Percentiles rank a stretch among this genome's conserved stretches.
Evolutionary conservation across 2,329 filamentous ascomycete genomes (phyloP).

Genomic region (Periconia sp.): DNA sequence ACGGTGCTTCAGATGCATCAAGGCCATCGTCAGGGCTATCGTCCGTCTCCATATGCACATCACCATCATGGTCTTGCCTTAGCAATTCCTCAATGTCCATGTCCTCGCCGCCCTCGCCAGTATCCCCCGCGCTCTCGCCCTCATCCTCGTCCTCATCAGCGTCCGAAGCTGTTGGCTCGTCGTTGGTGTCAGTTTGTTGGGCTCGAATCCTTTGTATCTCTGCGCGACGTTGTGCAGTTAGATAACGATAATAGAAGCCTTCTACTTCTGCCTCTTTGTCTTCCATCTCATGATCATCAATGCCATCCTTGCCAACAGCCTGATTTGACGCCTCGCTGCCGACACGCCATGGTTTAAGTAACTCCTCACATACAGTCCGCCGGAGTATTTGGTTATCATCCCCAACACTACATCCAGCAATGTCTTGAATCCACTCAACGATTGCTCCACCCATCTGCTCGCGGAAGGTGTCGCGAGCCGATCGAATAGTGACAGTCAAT

Average conservation of each 20-base stretch:
- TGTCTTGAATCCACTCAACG: slow-evolving; percentile 94
- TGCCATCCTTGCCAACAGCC: slow-evolving; percentile 75
- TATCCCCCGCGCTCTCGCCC: slow-evolving; percentile 49
- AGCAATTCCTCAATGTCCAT: slow-evolving; percentile 56
- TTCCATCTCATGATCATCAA: slow-evolving; percentile 79
- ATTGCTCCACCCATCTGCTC: slow-evolving; percentile 99
- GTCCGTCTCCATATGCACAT: slow-evolving; percentile 57
- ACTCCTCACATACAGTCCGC: slow-evolving; percentile 85
- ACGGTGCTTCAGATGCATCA: slow-evolving; percentile 78
- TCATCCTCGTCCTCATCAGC: slow-evolving; percentile 57
- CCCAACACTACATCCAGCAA: slow-evolving; percentile 85
- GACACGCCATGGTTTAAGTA: slow-evolving; percentile 84
- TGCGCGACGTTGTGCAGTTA: slow-evolving; percentile 33
- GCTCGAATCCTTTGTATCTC: slow-evolving; percentile 34
- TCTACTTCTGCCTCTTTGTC: slow-evolving; percentile 54
- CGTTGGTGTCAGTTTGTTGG: slow-evolving; percentile 50
- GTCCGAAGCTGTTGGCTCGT: slow-evolving; percentile 48
- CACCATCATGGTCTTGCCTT: slow-evolving; percentile 54
- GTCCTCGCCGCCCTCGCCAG: slow-evolving; percentile 51
- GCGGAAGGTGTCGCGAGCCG: slow-evolving; percentile 90
- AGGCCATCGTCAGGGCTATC: slow-evolving; percentile 67
- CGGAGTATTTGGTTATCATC: slow-evolving; percentile 79
- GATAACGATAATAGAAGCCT: slow-evolving; percentile 32
- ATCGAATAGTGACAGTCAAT: slow-evolving; percentile 92
- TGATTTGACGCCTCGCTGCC: slow-evolving; percentile 85